A percentile compares a stretch with the other conserved stretches of the same genome.
These are phyloP conservation scores for Auriscalpium microsporum DNA, from an alignment of 768 basidiomycete species.

Conservation along the genomic window DNA sequence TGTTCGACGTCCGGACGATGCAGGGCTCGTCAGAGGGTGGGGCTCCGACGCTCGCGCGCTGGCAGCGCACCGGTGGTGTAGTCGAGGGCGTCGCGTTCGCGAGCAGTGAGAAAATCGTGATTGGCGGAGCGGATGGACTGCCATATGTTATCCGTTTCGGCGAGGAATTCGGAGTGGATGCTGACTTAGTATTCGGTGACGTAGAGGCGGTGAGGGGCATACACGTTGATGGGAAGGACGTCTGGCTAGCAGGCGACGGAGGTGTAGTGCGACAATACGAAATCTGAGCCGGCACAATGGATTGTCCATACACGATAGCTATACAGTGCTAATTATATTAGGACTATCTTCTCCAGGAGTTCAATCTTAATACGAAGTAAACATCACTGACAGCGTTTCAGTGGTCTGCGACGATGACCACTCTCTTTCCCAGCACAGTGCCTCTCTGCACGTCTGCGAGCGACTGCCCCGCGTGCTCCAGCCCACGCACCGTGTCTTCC, in stretches of 20 bases:
- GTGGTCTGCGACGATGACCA: too few species aligned
- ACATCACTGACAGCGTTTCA: too few species aligned
- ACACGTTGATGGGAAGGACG: slow-evolving; percentile 1
- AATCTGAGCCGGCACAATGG: neutral
- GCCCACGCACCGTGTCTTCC: too few species aligned
- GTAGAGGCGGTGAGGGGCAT: slow-evolving; percentile 12
- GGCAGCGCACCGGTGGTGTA: slow-evolving; percentile 8
- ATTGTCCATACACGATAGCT: too few species aligned
- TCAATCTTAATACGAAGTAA: too few species aligned
- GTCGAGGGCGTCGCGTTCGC: slow-evolving; percentile 5
- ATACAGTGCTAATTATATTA: too few species aligned
- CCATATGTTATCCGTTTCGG: slow-evolving; percentile 9
- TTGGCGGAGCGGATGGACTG: slow-evolving; percentile 15
- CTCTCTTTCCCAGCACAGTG: too few species aligned
- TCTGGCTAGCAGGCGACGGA: slow-evolving; percentile 13
- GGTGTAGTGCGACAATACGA: slow-evolving; percentile 10
- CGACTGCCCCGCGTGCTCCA: too few species aligned
- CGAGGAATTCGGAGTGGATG: neutral
- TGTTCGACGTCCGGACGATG: slow-evolving; percentile 8
- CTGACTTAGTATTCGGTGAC: slow-evolving; percentile 14
- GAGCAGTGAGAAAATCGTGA: slow-evolving; percentile 2
- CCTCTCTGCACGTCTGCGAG: too few species aligned
- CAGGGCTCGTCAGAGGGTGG: neutral
- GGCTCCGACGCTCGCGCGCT: slow-evolving; percentile 1
- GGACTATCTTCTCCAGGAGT: too few species aligned